Evolutionary conservation across 495 filamentous ascomycete species (phyloP).

Genomic region (Penicillium herquei): DNA sequence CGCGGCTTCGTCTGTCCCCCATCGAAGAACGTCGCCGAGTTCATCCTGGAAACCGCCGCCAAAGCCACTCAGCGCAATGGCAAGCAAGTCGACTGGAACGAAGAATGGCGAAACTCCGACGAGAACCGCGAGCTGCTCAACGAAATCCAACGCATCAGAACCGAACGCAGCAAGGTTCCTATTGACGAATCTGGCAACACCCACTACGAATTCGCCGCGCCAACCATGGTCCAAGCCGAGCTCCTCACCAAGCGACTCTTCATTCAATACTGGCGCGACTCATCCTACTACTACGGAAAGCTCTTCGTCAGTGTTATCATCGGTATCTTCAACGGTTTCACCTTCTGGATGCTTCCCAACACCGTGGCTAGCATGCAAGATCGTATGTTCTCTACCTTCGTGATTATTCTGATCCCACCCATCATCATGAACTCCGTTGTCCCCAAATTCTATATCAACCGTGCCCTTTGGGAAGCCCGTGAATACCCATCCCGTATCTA

Average conservation of each 20-base stretch:
- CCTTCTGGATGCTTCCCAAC: slow-evolving; percentile 74
- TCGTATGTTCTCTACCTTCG: slow-evolving; percentile 74
- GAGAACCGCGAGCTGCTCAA: slow-evolving; percentile 49
- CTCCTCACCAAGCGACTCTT: slow-evolving; percentile 66
- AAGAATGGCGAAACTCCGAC: slow-evolving; percentile 66
- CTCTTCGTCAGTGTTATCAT: slow-evolving; percentile 68
- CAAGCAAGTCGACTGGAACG: slow-evolving; percentile 62
- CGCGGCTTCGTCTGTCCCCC: slow-evolving; percentile 60
- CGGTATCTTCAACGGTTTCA: slow-evolving; percentile 79
- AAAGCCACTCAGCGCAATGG: slow-evolving; percentile 53
- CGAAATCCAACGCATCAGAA: slow-evolving; percentile 61
- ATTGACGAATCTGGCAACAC: slow-evolving; percentile 30
- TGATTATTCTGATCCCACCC: slow-evolving; percentile 72
- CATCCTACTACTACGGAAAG: slow-evolving; percentile 73
- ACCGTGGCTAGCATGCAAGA: slow-evolving; percentile 71
- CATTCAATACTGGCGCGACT: slow-evolving; percentile 67
- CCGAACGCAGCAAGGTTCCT: slow-evolving; percentile 51
- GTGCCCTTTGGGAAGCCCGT: slow-evolving; percentile 70
- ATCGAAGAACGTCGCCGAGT: slow-evolving; percentile 77
- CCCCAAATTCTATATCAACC: slow-evolving; percentile 79
- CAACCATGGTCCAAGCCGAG: slow-evolving; percentile 55
- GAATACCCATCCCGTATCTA: slow-evolving; percentile 79
- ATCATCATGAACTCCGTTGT: slow-evolving; percentile 74
- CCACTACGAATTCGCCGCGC: slow-evolving; percentile 63
- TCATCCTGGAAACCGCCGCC: slow-evolving; percentile 78